phyloP scores from a whole-genome alignment of 2,329 filamentous ascomycete genomes.

The Fusarium proliferatum region DNA sequence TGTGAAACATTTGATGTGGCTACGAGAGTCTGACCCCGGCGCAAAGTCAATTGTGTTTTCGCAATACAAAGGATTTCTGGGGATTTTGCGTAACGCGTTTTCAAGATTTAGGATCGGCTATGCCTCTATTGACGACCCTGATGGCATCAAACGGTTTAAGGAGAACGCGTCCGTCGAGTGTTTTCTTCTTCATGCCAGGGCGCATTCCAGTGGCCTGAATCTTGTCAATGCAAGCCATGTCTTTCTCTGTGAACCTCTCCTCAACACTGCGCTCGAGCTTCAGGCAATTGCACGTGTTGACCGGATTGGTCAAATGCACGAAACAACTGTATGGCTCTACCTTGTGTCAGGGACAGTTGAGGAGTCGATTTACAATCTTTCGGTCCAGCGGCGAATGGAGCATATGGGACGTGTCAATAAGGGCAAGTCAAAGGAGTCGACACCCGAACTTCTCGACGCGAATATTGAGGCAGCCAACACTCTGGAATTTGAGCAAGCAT shows the following conservation, averaged over 20 bases:
- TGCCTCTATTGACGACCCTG: conserved; percentile 73
- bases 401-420: conserved; percentile 69
- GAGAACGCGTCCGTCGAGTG: conserved; percentile 79
- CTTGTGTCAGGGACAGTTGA: conserved; percentile 92
- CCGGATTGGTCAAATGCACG: conserved; percentile 87
- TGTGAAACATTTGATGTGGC: conserved; percentile 84
- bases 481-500: conserved; percentile 80
- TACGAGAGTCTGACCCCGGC: conserved; percentile 84
- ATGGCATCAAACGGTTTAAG: conserved; percentile 82
- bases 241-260: conserved; percentile 91
- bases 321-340: conserved; percentile 96
- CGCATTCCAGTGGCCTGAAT: conserved; percentile 89
- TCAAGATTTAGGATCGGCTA: conserved; percentile 77
- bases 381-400: conserved; percentile 79
- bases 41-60: conserved; percentile 96
- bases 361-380: conserved; percentile 89
- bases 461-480: conserved; percentile 86
- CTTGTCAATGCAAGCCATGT: conserved; percentile 94
- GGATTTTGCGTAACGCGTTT: conserved; percentile 78
- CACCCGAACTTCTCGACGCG: conserved; percentile 64
- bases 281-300: conserved; percentile 96
- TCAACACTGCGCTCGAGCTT: conserved; percentile 93
- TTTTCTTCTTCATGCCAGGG: conserved; percentile 89
- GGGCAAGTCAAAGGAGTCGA: conserved; percentile 54
- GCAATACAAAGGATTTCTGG: conserved; percentile 83